Percentiles rank a stretch among this genome's conserved stretches.
Conservation (phyloP, 208 protist species). For the Acanthamoeba culbertsoni region DNA sequence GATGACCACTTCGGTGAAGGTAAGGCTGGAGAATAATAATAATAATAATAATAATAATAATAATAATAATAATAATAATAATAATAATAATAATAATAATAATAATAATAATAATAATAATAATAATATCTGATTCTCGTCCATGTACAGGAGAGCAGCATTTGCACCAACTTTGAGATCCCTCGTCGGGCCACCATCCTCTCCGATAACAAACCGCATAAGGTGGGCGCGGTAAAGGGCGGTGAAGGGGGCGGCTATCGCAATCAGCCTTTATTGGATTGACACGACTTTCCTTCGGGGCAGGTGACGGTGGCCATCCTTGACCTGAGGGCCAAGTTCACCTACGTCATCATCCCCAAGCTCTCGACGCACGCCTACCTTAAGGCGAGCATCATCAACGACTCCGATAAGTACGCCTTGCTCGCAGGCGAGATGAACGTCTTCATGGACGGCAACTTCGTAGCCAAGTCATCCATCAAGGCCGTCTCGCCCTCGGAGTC, state of each 20-base stretch:
- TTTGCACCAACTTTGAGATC: background rate
- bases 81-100: too few species aligned
- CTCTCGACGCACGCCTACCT: constrained; percentile 1
- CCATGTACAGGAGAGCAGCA: constrained; percentile 43
- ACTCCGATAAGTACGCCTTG: constrained; percentile 7
- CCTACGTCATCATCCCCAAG: background rate
- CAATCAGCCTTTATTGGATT: background rate
- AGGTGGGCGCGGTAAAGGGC: background rate
- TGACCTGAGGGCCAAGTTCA: background rate
- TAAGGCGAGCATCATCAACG: constrained; percentile 5
- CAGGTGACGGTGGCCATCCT: background rate
- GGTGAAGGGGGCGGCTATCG: too few species aligned
- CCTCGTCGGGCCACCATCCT: background rate
- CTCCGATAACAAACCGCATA: background rate
- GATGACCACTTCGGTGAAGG: background rate
- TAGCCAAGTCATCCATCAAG: background rate
- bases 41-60: too few species aligned
- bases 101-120: too few species aligned
- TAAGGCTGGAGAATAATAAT: too few species aligned
- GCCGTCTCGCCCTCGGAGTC: background rate
- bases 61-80: too few species aligned
- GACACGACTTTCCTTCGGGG: background rate
- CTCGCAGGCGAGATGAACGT: constrained; percentile 23
- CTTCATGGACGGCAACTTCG: constrained; percentile 35
- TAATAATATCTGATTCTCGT: too few species aligned